Percentiles rank a stretch among this genome's conserved stretches.
Evolutionary conservation across 108 stramenopile species (phyloP).

Genomic region (Aurantiochytrium sp.): DNA sequence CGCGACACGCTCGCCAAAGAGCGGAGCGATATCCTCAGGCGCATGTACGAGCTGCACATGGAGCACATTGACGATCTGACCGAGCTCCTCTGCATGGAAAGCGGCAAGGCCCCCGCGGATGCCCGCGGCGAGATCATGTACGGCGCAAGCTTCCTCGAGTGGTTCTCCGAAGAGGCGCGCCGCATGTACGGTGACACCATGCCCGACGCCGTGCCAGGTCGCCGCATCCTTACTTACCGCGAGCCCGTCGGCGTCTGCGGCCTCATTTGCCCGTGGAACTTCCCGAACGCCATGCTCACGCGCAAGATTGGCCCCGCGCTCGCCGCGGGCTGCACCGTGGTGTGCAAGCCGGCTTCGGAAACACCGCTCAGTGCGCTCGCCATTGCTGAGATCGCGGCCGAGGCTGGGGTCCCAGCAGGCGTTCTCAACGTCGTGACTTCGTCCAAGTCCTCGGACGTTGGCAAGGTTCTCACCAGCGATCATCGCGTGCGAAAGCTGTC

Average conservation of each 20-base stretch:
- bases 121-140: conserved; percentile 74
- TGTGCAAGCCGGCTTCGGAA: conserved; percentile 39
- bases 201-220: conserved; percentile 16
- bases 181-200: conserved; percentile 54
- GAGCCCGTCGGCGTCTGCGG: conserved; percentile 74
- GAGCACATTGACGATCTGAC: conserved; percentile 38
- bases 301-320: conserved; percentile 78
- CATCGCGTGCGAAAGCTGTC: conserved; percentile 68
- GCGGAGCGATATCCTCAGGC: conserved; percentile 26
- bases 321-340: conserved; percentile 46
- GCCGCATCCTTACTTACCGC: conserved; percentile 61
- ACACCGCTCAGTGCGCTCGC: conserved; percentile 37
- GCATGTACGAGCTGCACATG: neutral
- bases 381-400: conserved; percentile 43
- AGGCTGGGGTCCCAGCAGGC: conserved; percentile 63
- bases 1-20: conserved; percentile 30
- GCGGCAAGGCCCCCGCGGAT: conserved; percentile 86
- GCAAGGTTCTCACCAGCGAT: conserved; percentile 31
- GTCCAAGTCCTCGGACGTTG: conserved; percentile 11
- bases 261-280: conserved; percentile 93
- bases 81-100: conserved; percentile 77
- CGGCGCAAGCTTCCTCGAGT: conserved; percentile 70
- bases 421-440: conserved; percentile 22
- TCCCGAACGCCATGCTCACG: conserved; percentile 90
- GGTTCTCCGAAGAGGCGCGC: conserved; percentile 73